These are phyloP conservation scores for Bolboschoenoplectus hybrid DNA, from an alignment of 202 grass and related monocot genomes.

Conservation along the genomic window DNA sequence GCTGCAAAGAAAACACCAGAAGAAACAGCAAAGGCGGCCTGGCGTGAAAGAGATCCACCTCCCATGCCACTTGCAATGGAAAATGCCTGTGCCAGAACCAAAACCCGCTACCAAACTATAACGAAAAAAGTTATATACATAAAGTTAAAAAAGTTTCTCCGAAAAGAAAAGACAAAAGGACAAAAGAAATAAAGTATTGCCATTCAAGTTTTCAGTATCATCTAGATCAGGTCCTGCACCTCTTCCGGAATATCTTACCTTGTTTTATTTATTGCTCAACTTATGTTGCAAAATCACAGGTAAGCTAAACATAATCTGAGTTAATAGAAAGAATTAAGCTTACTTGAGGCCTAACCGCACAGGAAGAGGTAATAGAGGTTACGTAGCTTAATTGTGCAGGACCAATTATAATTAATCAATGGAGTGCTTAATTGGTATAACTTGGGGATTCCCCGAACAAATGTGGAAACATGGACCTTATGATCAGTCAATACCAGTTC, in stretches of 20 bases:
- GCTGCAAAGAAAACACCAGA: conserved; percentile 47
- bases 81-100: conserved; percentile 50
- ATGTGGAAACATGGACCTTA: neutral
- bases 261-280: neutral
- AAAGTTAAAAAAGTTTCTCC: too few species aligned
- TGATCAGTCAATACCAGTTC: neutral
- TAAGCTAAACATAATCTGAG: neutral
- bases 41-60: conserved; percentile 31
- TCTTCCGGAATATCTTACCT: neutral
- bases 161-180: neutral
- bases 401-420: neutral
- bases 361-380: neutral
- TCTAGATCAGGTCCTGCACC: neutral
- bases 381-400: neutral
- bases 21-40: conserved; percentile 43
- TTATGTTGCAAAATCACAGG: neutral
- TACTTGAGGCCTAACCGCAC: neutral
- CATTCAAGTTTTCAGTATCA: neutral
- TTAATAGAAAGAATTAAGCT: neutral
- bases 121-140: too few species aligned
- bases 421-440: conserved; percentile 2
- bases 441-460: neutral
- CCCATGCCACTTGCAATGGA: conserved; percentile 52
- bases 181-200: neutral
- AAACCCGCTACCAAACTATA: conserved; percentile 52